These are phyloP conservation scores for Dalbergia cultrata DNA, from an alignment of 306 rosid genomes.

Conservation along the genomic window DNA sequence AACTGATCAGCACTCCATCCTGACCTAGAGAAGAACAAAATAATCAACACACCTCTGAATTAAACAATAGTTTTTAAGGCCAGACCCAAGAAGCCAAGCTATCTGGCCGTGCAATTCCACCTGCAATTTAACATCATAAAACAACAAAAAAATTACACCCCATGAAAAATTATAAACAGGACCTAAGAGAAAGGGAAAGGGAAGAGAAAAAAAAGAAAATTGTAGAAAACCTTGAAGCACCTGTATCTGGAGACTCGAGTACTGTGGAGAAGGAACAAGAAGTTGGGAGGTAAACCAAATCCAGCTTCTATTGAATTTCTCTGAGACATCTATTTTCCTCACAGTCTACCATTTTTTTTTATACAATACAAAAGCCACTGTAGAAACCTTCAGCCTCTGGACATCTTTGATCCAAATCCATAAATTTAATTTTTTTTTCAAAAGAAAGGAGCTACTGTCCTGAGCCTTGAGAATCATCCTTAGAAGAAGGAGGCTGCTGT, in stretches of 20 bases:
- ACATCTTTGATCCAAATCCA: conserved; percentile 48
- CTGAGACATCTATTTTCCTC: conserved; percentile 58
- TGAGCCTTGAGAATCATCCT: conserved; percentile 96
- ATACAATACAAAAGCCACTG: conserved; percentile 63
- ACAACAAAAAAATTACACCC: conserved; percentile 43
- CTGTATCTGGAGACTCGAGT: conserved; percentile 70
- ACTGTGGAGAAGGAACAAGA: conserved; percentile 65
- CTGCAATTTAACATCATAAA: conserved; percentile 64
- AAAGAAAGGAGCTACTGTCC: conserved; percentile 58
- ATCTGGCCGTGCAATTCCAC: conserved; percentile 68
- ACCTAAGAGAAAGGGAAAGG: neutral
- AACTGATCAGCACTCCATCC: conserved; percentile 70
- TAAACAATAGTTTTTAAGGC: conserved; percentile 67
- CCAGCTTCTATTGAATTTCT: conserved; percentile 66
- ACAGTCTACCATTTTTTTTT: conserved; percentile 49
- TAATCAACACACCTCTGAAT: conserved; percentile 88
- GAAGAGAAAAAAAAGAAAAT: neutral
- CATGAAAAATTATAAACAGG: neutral
- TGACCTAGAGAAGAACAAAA: conserved; percentile 67
- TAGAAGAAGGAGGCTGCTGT: conserved; percentile 62
- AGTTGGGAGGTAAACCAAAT: conserved; percentile 61
- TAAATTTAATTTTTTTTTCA: neutral
- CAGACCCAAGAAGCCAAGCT: conserved; percentile 74
- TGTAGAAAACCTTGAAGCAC: conserved; percentile 48
- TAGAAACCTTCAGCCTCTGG: conserved; percentile 60